Conservation (phyloP, 208 protist genomes). For the Trypanosoma theileri region DNA sequence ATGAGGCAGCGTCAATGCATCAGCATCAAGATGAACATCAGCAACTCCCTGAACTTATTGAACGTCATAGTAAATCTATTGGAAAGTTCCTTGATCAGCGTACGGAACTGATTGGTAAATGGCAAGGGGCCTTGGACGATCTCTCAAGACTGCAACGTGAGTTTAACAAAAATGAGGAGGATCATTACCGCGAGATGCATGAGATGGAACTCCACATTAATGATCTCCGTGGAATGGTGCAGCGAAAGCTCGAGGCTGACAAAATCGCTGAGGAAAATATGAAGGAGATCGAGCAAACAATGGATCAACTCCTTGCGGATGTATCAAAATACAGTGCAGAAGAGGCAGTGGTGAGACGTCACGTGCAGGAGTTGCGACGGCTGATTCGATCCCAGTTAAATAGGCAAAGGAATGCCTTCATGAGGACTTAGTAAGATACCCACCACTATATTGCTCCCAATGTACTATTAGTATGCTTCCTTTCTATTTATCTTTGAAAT, state of each 20-base stretch:
- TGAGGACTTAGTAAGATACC: neutral
- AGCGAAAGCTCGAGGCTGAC: slow-evolving; percentile 55
- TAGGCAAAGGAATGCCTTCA: slow-evolving; percentile 2
- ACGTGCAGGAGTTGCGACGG: slow-evolving; percentile 41
- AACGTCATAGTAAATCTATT: neutral
- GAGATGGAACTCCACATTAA: slow-evolving; percentile 41
- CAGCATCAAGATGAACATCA: neutral
- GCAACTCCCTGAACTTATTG: neutral
- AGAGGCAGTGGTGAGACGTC: slow-evolving; percentile 32
- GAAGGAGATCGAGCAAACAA: slow-evolving; percentile 41
- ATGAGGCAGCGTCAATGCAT: neutral
- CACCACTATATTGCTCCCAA: neutral
- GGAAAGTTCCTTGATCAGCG: neutral
- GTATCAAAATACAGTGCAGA: slow-evolving; percentile 36
- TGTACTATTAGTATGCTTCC: neutral
- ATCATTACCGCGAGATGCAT: slow-evolving; percentile 24
- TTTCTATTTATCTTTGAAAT: neutral
- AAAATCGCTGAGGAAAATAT: slow-evolving; percentile 50
- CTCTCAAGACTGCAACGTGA: slow-evolving; percentile 16
- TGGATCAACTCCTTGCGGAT: slow-evolving; percentile 41
- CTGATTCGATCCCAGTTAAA: slow-evolving; percentile 32
- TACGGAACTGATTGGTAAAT: slow-evolving; percentile 3
- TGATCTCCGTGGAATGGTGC: slow-evolving; percentile 53
- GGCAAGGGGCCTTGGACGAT: slow-evolving; percentile 22
- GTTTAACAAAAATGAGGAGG: slow-evolving; percentile 10